Conservation (phyloP, 164 flowering plant genomes). For the Stephania cephalantha region DNA sequence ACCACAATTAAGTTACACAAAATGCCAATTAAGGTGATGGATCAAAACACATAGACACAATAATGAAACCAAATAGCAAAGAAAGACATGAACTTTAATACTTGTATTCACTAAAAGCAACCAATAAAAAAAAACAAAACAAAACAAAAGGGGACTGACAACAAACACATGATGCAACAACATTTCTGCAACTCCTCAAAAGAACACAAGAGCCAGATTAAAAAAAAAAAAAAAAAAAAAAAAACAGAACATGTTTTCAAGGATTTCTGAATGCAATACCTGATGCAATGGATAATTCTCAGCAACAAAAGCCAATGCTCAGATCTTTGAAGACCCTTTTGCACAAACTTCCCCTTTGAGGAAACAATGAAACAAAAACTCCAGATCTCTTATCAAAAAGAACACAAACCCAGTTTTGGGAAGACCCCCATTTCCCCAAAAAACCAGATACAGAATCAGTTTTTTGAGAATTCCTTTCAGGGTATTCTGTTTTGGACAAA, state of each 20-base stretch:
- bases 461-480: slow-evolving; percentile 16
- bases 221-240: background rate
- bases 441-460: slow-evolving; percentile 5
- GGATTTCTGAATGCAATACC: slow-evolving; percentile 9
- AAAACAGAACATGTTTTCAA: background rate
- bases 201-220: slow-evolving; percentile 1
- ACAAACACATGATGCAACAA: background rate
- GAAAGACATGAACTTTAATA: background rate
- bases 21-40: background rate
- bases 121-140: background rate
- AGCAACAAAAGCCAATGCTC: slow-evolving; percentile 5
- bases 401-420: slow-evolving; percentile 14
- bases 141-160: background rate
- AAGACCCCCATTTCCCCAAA: slow-evolving; percentile 19
- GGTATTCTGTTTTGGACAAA: slow-evolving; percentile 17
- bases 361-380: slow-evolving; percentile 9
- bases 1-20: background rate
- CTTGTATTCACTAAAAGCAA: background rate
- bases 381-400: slow-evolving; percentile 19
- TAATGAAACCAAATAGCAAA: background rate
- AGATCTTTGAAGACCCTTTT: slow-evolving; percentile 16
- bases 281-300: slow-evolving; percentile 8
- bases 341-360: background rate
- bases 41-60: background rate
- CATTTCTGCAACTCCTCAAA: background rate